Percentiles rank a stretch among this genome's conserved stretches.
These are phyloP conservation scores for Syzygium jambos DNA, from an alignment of 345 rosid species.

Conservation along the genomic window DNA sequence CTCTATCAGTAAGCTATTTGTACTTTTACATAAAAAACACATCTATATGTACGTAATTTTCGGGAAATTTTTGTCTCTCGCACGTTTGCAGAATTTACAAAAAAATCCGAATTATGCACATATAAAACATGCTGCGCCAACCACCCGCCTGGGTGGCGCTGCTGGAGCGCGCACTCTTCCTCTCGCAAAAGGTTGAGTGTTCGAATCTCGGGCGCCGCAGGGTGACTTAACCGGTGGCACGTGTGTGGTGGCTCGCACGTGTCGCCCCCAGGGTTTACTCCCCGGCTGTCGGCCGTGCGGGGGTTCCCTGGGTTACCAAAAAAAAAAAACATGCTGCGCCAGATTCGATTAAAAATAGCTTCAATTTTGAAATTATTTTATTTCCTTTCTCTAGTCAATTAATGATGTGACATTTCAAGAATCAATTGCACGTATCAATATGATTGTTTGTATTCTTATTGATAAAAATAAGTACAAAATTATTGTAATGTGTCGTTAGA, in stretches of 20 bases:
- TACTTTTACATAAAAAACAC: background rate
- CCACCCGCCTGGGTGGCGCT: too few species aligned
- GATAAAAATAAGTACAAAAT: background rate
- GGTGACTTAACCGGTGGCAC: too few species aligned
- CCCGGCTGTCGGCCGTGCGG: too few species aligned
- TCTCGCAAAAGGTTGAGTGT: too few species aligned
- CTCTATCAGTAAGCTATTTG: background rate
- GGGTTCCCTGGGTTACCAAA: too few species aligned
- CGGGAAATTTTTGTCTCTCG: background rate
- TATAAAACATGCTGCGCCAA: background rate
- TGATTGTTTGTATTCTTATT: background rate
- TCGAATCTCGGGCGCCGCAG: too few species aligned
- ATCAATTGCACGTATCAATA: background rate
- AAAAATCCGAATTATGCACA: background rate
- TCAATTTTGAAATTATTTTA: background rate
- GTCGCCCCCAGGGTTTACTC: too few species aligned
- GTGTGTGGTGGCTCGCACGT: too few species aligned
- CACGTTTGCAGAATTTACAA: background rate
- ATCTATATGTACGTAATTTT: background rate
- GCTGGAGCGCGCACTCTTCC: too few species aligned
- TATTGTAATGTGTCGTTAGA: background rate
- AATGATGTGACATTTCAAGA: background rate
- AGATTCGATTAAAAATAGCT: background rate
- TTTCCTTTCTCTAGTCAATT: too few species aligned
- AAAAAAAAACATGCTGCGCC: background rate